Conservation (phyloP, 1,284 basidiomycete genomes). For the Fomitopsis palustris region DNA sequence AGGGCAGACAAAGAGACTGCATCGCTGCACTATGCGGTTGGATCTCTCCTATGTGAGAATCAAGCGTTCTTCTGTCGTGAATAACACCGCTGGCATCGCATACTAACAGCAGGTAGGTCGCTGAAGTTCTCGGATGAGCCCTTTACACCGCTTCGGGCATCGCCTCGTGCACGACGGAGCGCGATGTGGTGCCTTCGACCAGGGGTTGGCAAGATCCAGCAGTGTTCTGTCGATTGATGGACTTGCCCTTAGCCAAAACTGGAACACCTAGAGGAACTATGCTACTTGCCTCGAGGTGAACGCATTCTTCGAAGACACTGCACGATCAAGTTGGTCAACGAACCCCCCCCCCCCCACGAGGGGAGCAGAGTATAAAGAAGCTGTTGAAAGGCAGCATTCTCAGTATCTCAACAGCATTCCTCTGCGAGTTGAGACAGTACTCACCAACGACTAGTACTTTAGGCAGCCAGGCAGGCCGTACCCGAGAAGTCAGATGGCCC, state of each 20-base stretch:
- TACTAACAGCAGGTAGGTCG: no score
- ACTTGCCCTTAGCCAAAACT: not conserved
- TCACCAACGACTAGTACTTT: no score
- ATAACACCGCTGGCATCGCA: no score
- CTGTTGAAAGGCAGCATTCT: not conserved
- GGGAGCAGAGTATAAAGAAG: not conserved
- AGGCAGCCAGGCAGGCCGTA: not conserved
- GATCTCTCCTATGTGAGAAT: no score
- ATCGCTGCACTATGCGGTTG: no score
- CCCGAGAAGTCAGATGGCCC: not conserved
- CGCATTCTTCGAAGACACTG: not conserved
- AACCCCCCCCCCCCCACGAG: not conserved
- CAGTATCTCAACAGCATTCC: not conserved
- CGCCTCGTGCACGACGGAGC: not conserved
- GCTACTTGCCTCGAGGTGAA: not conserved
- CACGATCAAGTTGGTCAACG: not conserved
- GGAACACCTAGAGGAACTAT: not conserved
- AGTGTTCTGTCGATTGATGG: not conserved
- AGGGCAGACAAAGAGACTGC: no score
- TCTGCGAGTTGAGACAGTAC: not conserved
- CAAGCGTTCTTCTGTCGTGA: no score
- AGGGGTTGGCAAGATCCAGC: not conserved
- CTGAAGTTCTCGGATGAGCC: not conserved
- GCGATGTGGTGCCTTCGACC: not conserved
- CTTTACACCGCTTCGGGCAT: not conserved